These are phyloP conservation scores for Borealophlyctis nickersoniae DNA, from an alignment of 192 early-diverging fungal genomes.

Conservation along the genomic window DNA sequence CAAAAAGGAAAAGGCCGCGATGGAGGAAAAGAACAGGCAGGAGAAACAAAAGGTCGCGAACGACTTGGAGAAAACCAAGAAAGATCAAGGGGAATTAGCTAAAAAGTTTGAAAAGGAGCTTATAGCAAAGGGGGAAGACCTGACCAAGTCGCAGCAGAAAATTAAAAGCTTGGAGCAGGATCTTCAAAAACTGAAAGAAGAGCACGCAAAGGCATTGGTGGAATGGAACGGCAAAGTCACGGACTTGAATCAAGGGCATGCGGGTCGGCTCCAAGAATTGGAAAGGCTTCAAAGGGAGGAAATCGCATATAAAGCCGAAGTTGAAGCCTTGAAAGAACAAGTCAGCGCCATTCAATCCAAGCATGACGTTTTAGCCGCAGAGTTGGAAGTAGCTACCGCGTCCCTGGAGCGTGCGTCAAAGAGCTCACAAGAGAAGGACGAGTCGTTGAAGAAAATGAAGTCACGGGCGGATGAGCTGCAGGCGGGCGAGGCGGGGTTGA, in stretches of 20 bases:
- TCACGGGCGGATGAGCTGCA: slow-evolving; percentile 38
- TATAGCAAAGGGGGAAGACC: slow-evolving; percentile 37
- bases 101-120: slow-evolving; percentile 46
- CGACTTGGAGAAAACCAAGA: slow-evolving; percentile 48
- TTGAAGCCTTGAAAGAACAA: slow-evolving; percentile 33
- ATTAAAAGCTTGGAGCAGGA: slow-evolving; percentile 38
- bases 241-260: not conserved
- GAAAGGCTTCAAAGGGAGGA: slow-evolving; percentile 16
- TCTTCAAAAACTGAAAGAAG: slow-evolving; percentile 19
- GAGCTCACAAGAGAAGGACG: slow-evolving; percentile 43
- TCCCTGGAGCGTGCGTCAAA: slow-evolving; percentile 42
- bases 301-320: slow-evolving; percentile 16
- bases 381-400: slow-evolving; percentile 40
- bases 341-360: slow-evolving; percentile 23
- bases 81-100: slow-evolving; percentile 40
- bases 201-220: slow-evolving; percentile 25
- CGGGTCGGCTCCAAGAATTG: not conserved
- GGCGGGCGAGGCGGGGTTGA: slow-evolving; percentile 25
- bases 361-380: slow-evolving; percentile 27
- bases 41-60: slow-evolving; percentile 35
- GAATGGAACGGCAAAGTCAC: slow-evolving; percentile 25
- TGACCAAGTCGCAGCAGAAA: slow-evolving; percentile 21
- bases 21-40: slow-evolving; percentile 22
- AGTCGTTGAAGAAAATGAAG: slow-evolving; percentile 46
- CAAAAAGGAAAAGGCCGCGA: slow-evolving; percentile 31